Base-by-base conservation (phyloP, 768 basidiomycete species). In the Pleurotus cornucopiae region DNA sequence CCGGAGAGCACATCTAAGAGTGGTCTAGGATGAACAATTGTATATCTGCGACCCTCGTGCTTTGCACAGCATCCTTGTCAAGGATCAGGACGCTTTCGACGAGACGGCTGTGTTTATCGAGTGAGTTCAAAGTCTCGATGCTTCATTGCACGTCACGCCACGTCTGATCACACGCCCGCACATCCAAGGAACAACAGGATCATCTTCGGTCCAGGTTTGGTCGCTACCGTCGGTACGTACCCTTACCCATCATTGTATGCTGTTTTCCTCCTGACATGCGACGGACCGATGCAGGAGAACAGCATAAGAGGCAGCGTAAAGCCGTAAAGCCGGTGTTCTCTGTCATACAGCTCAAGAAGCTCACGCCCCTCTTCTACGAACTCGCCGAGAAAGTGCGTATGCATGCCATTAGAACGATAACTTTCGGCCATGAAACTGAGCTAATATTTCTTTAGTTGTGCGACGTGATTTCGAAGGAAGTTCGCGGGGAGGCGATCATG, bases 21-120 rank as follows among this genome's bases (percentile, higher is more conserved):
- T 34, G 30, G 26, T 23, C 21, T 57, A 80, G 79, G 74, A 77
- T 52, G 74, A 76, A 57, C 75, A 78, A 62, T 65, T 83, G 2
- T 80, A 80, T 57, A 68, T 82, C 4, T 73, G 69, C 49, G 81
- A 83, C 60, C 78, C 80, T 1, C 66, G 64, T 12, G 80, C 81
- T 1, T 62, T 82, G 20, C 76, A 79, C 39, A 73, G 69, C 26
- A 77, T 82, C 40, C 60, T 80, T 12, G 46, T 76, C 7, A 81
- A 78, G 59, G 80, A 82, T 39, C 76, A 77, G 58, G 69, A 76
- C 45, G 67, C 71, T 6, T 81, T 73, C 56, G 80, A 83, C 56
- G 78, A 78, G 54, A 72, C 77, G 0, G 58, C 67, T 0, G 69
- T 73, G 0, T 77, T 79, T 58, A 66, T 75, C 11, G 74, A 74